Conservation (phyloP, 1,139 yeast species). For the Lodderomyces theae region DNA sequence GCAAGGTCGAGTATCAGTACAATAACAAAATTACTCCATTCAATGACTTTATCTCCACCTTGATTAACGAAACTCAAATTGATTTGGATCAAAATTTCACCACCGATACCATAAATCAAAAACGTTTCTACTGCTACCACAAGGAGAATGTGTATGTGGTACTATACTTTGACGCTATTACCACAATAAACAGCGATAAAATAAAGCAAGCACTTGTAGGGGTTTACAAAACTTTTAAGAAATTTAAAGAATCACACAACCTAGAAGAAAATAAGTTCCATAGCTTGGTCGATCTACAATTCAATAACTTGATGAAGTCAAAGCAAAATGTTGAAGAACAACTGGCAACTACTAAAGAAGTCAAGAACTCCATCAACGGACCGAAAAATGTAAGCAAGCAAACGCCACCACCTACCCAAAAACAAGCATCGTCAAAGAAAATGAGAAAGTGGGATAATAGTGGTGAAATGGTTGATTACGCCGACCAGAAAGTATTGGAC, state of each 20-base stretch:
- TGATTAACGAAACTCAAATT: slow-evolving; percentile 37
- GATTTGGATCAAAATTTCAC: slow-evolving; percentile 35
- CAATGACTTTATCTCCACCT: slow-evolving; percentile 36
- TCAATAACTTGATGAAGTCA: slow-evolving; percentile 35
- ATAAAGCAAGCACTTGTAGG: slow-evolving; percentile 34
- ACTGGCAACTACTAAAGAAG: slow-evolving; percentile 9
- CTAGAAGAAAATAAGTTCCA: slow-evolving; percentile 27
- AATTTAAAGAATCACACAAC: slow-evolving; percentile 27
- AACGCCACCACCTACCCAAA: slow-evolving; percentile 3
- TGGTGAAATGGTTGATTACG: slow-evolving; percentile 33
- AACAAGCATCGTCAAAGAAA: slow-evolving; percentile 23
- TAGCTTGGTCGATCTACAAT: slow-evolving; percentile 40
- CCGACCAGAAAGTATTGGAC: slow-evolving; percentile 28
- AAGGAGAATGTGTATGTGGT: slow-evolving; percentile 34
- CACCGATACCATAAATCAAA: slow-evolving; percentile 33
- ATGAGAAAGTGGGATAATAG: slow-evolving; percentile 51
- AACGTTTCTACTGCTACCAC: slow-evolving; percentile 35
- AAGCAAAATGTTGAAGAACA: slow-evolving; percentile 16
- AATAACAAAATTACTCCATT: slow-evolving; percentile 40
- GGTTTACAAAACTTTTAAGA: slow-evolving; percentile 34
- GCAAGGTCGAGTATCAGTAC: slow-evolving; percentile 36
- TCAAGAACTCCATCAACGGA: slow-evolving; percentile 19
- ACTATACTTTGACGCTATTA: slow-evolving; percentile 40
- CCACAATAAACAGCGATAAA: slow-evolving; percentile 41
- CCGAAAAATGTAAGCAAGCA: slow-evolving; percentile 11